phyloP scores from a whole-genome alignment of 176 grass and related monocot genomes.

The Eragrostis curvula region DNA sequence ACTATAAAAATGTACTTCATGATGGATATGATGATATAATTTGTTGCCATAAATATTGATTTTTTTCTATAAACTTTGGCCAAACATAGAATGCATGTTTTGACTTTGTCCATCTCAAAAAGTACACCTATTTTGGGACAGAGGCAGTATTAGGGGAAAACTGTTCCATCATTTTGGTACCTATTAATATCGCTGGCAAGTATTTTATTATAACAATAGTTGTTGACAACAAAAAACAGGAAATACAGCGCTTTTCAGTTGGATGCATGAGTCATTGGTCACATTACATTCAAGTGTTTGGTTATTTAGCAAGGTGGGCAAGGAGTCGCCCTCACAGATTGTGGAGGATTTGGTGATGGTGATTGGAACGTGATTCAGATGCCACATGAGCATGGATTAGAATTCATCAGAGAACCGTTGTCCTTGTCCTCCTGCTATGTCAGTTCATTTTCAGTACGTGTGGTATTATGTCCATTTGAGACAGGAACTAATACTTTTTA shows the following conservation, averaged over 20 bases:
- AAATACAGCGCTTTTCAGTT: background rate
- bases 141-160: no score
- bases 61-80: no score
- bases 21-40: no score
- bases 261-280: conserved; percentile 22
- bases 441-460: background rate
- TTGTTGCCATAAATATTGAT: no score
- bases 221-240: conserved; percentile 17
- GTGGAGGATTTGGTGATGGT: conserved; percentile 28
- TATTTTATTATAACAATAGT: background rate
- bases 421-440: conserved; percentile 6
- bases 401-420: background rate
- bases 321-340: conserved; percentile 24
- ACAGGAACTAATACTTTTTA: background rate
- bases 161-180: background rate
- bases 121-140: no score
- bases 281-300: conserved; percentile 2
- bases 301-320: conserved; percentile 11
- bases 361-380: conserved; percentile 31
- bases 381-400: conserved; percentile 1
- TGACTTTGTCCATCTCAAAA: no score
- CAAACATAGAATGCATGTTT: no score
- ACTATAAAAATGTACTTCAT: no score
- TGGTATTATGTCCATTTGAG: background rate
- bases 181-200: background rate